Evolutionary conservation across 371 early-diverging fungal genomes (phyloP).

Genomic region (Mortierella sp.): DNA sequence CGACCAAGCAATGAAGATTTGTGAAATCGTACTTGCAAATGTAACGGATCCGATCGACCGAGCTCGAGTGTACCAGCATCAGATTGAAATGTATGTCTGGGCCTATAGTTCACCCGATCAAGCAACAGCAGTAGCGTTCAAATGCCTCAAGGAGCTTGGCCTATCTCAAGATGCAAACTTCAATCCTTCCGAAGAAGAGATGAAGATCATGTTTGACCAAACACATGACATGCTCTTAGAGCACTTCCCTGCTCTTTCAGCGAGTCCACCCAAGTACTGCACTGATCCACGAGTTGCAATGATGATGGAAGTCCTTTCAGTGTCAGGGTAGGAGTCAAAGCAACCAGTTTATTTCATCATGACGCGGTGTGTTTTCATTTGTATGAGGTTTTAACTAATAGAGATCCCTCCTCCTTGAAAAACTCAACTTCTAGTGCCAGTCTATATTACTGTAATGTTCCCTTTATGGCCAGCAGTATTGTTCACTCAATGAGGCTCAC

Average conservation of each 20-base stretch:
- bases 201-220: conserved; percentile 16
- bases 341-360: no score
- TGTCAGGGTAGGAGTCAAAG: conserved; percentile 14
- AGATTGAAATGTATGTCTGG: conserved; percentile 34
- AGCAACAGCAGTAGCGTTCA: conserved; percentile 18
- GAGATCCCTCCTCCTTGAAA: no score
- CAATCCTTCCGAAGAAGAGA: conserved; percentile 18
- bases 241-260: conserved; percentile 10
- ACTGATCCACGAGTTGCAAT: conserved; percentile 16
- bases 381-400: no score
- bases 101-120: conserved; percentile 12
- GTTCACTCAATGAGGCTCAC: conserved; percentile 26
- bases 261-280: conserved; percentile 11
- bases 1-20: conserved; percentile 24
- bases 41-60: conserved; percentile 25
- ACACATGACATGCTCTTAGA: conserved; percentile 7
- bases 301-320: conserved; percentile 27
- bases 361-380: no score
- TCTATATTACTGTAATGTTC: conserved; percentile 26
- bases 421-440: conserved; percentile 10
- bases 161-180: conserved; percentile 17
- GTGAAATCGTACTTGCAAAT: conserved; percentile 13
- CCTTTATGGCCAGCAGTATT: conserved; percentile 33
- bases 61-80: conserved; percentile 23
- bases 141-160: conserved; percentile 21